Evolutionary conservation across 2,329 filamentous ascomycete species (phyloP).

Genomic region (Beauveria asiatica): DNA sequence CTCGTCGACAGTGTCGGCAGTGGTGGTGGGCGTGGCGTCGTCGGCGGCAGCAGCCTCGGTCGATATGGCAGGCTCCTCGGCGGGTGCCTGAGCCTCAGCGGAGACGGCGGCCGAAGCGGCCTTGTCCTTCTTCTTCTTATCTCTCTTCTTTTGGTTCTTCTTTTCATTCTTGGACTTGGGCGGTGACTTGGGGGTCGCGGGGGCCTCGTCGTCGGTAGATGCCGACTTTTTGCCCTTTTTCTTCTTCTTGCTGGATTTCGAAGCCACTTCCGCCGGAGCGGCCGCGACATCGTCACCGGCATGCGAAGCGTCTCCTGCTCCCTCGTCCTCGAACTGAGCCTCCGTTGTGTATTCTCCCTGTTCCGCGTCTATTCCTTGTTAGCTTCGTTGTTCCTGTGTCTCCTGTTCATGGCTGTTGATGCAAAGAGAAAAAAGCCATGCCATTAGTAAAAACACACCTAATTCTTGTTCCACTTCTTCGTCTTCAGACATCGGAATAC

Average conservation of each 20-base stretch:
- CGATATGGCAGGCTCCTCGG: background rate
- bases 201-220: background rate
- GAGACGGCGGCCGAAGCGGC: constrained; percentile 9
- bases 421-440: background rate
- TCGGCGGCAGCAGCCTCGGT: constrained; percentile 1
- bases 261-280: background rate
- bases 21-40: background rate
- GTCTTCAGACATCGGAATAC: background rate
- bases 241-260: constrained; percentile 13
- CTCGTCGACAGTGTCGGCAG: constrained; percentile 1
- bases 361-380: background rate
- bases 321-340: constrained; percentile 1
- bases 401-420: background rate
- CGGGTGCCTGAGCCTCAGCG: constrained; percentile 3
- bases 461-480: constrained; percentile 6
- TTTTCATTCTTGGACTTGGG: constrained; percentile 15
- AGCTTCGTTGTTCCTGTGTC: too few relatives aligned
- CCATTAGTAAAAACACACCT: background rate
- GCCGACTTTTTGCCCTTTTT: constrained; percentile 12
- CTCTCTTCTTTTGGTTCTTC: constrained; percentile 16
- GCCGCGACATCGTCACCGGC: background rate
- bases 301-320: constrained; percentile 4
- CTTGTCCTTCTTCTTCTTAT: constrained; percentile 12
- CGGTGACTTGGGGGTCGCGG: background rate
- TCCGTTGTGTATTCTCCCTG: constrained; percentile 10